Conservation (phyloP, 306 rosid species). For the Trifolium fragiferum region DNA sequence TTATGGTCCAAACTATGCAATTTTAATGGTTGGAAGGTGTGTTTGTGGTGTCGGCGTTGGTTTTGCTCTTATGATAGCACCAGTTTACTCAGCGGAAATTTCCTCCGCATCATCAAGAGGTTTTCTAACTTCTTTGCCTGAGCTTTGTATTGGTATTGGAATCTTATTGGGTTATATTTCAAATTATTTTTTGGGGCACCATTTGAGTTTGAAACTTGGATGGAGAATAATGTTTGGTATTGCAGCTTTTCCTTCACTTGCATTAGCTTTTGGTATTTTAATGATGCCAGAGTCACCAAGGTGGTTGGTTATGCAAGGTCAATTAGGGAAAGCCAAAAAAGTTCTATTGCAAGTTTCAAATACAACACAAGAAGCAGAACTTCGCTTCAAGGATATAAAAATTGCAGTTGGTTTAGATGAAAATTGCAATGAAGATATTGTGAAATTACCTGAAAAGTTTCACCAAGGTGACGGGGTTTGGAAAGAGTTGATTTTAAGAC, state of each 20-base stretch:
- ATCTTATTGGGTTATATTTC: conserved; percentile 74
- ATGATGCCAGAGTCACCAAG: conserved; percentile 92
- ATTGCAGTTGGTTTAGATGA: conserved; percentile 58
- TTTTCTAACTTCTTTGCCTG: conserved; percentile 70
- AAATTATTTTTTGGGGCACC: conserved; percentile 60
- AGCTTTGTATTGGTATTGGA: conserved; percentile 75
- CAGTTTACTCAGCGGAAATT: conserved; percentile 87
- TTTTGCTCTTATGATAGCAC: conserved; percentile 80
- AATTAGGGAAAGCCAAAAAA: conserved; percentile 54
- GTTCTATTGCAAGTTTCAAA: conserved; percentile 52
- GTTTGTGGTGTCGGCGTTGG: conserved; percentile 83
- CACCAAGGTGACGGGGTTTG: conserved; percentile 57
- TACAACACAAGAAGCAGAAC: conserved; percentile 58
- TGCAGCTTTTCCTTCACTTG: conserved; percentile 72
- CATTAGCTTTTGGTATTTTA: conserved; percentile 53
- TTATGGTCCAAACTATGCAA: conserved; percentile 64
- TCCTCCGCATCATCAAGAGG: conserved; percentile 72
- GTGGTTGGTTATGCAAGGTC: conserved; percentile 81
- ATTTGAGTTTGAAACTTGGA: conserved; percentile 56
- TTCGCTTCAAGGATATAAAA: conserved; percentile 66
- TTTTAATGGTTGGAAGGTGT: conserved; percentile 72
- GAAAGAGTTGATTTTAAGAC: conserved; percentile 67
- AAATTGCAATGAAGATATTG: conserved; percentile 38
- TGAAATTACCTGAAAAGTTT: neutral
- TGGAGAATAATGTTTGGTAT: conserved; percentile 90